Base-by-base conservation (phyloP, 306 rosid genomes). In the Inga leiocalycina region DNA sequence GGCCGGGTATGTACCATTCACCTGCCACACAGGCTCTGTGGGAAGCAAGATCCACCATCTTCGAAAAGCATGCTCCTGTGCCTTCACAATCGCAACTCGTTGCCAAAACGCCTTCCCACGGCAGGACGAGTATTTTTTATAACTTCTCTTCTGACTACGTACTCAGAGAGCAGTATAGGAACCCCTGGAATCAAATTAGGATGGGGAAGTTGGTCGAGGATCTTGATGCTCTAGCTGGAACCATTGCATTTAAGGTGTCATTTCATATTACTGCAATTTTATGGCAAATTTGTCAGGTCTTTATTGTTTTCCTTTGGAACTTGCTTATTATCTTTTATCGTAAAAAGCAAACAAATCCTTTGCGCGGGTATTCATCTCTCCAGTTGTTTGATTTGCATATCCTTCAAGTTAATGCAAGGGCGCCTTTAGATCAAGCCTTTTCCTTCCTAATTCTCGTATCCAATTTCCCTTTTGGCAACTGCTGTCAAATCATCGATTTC, bases 151-250 rank as follows among this genome's bases (percentile, higher is more conserved):
- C 90, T 27, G 98, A 94, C 82, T 85, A 66, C 66, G 77, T 75
- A 3, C 95, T 94, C 76, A 90, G 94, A 64, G 97, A 94, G 82
- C 97, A 94, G 76, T 94, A 94, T 71, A 83, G 95, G 76, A 94
- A 94, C 70, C 98, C 97, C 3, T 92, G 98, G 98, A 89, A 89
- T 84, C 90, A 77, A 66, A 86, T 92, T 5, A 68, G 98, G 79
- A 92, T 90, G 78, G 97, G 98, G n/a, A 94, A 92, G 82, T 81
- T 91, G 81, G 84, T 94, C 2, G 98, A 94, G 86, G 98, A 94
- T 78, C 94, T 94, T 52, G 98, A 94, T 68, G 98, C 98, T 80
- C 93, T 94, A 10, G 95, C 97, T 43, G 98, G 98, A 32, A 94
- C 98, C 84, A 87, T 94, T 76, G 93, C 97, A 4, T 86, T 85